These are phyloP conservation scores for Chlorella sorokiniana DNA, from an alignment of 139 green algal species.

Conservation along the genomic window DNA sequence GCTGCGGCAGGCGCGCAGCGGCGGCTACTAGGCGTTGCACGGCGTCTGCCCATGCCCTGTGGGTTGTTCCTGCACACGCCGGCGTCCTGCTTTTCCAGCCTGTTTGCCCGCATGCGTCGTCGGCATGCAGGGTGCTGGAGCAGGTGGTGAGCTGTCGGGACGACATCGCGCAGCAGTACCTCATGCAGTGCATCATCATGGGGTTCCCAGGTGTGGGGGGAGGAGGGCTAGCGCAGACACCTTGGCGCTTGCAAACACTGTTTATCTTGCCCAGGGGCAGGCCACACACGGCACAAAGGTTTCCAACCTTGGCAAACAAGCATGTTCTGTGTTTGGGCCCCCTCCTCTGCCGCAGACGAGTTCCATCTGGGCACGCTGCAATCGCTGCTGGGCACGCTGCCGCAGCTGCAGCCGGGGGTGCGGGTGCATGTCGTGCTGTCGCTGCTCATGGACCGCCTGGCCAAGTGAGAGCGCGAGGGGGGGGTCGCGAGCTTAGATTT, in stretches of 20 bases:
- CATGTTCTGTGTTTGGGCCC: neutral
- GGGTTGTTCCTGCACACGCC: too few relatives aligned
- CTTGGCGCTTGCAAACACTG: neutral
- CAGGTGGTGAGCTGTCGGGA: slow-evolving; percentile 96
- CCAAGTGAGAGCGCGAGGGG: slow-evolving; percentile 46
- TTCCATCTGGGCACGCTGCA: slow-evolving; percentile 95
- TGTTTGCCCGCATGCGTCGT: neutral
- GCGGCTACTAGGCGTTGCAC: too few relatives aligned
- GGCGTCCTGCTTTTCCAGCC: too few relatives aligned
- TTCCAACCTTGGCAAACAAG: neutral
- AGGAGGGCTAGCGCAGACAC: neutral
- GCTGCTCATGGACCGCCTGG: slow-evolving; percentile 82
- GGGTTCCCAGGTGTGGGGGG: slow-evolving; percentile 20
- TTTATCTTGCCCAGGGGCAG: neutral
- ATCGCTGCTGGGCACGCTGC: slow-evolving; percentile 80
- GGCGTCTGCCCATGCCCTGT: too few relatives aligned
- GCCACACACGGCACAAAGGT: neutral
- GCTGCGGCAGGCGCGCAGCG: too few relatives aligned
- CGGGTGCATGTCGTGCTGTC: slow-evolving; percentile 72
- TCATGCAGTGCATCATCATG: slow-evolving; percentile 94
- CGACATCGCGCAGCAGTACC: slow-evolving; percentile 97
- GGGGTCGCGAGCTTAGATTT: neutral
- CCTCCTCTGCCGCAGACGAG: slow-evolving; percentile 63
- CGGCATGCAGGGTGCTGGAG: slow-evolving; percentile 30
- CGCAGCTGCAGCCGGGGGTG: slow-evolving; percentile 86